Percentiles rank a stretch among this genome's conserved stretches.
Conservation (phyloP, 345 rosid species). For the Dipteronia dyeriana region DNA sequence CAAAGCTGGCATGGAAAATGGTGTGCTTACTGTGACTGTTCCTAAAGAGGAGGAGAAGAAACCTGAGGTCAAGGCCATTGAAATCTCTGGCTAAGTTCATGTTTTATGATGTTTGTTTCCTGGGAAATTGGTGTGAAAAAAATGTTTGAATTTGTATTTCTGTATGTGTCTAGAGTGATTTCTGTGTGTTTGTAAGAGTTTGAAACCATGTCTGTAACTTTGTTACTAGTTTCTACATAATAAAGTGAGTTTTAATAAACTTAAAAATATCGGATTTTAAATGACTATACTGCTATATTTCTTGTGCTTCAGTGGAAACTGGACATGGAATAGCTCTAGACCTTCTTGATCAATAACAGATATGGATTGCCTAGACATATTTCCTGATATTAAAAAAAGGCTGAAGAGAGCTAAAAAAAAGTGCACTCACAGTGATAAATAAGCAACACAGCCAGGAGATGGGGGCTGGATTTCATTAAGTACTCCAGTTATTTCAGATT, state of each 20-base stretch:
- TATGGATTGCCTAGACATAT: not conserved
- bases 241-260: no score
- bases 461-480: no score
- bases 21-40: constrained; percentile 47
- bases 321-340: not conserved
- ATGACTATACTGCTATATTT: no score
- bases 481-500: no score
- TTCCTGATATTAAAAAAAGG: no score
- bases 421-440: no score
- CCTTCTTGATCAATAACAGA: not conserved
- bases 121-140: not conserved
- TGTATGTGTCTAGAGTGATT: not conserved
- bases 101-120: not conserved
- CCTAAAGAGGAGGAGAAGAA: constrained; percentile 41
- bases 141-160: not conserved
- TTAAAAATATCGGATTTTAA: no score
- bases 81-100: constrained; percentile 40
- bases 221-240: not conserved
- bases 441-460: no score
- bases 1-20: constrained; percentile 60
- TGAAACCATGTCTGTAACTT: not conserved
- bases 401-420: no score
- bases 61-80: constrained; percentile 46
- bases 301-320: not conserved
- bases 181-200: not conserved